Percentiles rank a stretch among this genome's conserved stretches.
These are phyloP conservation scores for Penicillium coprophilum DNA, from an alignment of 495 filamentous ascomycete species.

Conservation along the genomic window DNA sequence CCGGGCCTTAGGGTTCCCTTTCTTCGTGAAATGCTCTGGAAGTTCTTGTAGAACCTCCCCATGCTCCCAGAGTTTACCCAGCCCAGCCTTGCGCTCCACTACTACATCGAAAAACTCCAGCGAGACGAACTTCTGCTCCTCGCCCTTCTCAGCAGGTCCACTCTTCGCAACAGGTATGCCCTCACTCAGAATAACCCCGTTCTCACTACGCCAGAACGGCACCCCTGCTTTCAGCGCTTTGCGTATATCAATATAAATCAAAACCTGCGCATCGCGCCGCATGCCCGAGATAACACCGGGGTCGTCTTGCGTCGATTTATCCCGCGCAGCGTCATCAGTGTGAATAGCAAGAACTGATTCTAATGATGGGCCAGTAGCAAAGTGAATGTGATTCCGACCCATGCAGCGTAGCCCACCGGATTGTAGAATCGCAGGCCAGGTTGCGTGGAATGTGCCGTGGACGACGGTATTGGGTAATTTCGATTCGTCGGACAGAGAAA, in stretches of 20 bases:
- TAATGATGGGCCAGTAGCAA: constrained; percentile 65
- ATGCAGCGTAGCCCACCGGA: constrained; percentile 77
- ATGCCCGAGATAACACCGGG: constrained; percentile 77
- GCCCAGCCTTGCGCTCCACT: constrained; percentile 53
- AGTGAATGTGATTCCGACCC: constrained; percentile 84
- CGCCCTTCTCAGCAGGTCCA: constrained; percentile 13
- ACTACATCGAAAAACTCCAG: constrained; percentile 52
- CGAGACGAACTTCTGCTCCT: constrained; percentile 34
- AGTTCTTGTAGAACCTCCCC: constrained; percentile 59
- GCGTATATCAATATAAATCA: constrained; percentile 77
- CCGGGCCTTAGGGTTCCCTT: constrained; percentile 37
- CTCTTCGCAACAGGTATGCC: constrained; percentile 30
- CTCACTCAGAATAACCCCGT: constrained; percentile 67
- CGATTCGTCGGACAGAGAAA: constrained; percentile 47
- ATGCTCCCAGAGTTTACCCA: constrained; percentile 65
- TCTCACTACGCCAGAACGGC: constrained; percentile 85
- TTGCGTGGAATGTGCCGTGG: constrained; percentile 81
- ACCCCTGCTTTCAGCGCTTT: constrained; percentile 61
- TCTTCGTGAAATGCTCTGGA: constrained; percentile 32
- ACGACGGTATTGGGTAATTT: constrained; percentile 66
- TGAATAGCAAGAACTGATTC: constrained; percentile 29
- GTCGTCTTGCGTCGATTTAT: constrained; percentile 13
- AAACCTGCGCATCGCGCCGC: constrained; percentile 71
- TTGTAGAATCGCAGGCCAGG: constrained; percentile 69
- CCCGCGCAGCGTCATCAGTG: constrained; percentile 17